Percentiles rank a stretch among this genome's conserved stretches.
phyloP scores from a whole-genome alignment of 768 basidiomycete species.

The Dioszegia aurantiaca region DNA sequence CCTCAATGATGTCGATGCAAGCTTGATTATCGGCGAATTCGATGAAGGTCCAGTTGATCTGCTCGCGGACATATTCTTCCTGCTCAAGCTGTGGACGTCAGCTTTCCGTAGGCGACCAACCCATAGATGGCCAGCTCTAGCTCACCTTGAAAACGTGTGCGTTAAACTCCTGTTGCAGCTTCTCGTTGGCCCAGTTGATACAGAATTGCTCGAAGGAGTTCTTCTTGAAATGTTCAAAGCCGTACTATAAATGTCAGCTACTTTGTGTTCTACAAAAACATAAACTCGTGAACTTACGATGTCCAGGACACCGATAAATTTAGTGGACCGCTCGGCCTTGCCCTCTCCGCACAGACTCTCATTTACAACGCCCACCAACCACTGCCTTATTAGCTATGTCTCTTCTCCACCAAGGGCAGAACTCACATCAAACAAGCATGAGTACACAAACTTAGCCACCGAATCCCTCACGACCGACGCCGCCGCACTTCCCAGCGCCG shows the following conservation, averaged over 20 bases:
- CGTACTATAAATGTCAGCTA: conserved; percentile 58
- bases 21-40: conserved; percentile 99
- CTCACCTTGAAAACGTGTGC: conserved; percentile 70
- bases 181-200: conserved; percentile 96
- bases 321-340: conserved; percentile 83
- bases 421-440: conserved; percentile 81
- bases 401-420: not conserved
- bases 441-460: conserved; percentile 97
- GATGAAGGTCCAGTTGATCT: conserved; percentile 99
- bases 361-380: conserved; percentile 95
- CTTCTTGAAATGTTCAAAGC: conserved; percentile 95
- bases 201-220: conserved; percentile 82
- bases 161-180: conserved; percentile 97
- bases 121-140: not conserved
- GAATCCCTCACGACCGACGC: conserved; percentile 92
- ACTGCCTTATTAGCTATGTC: conserved; percentile 51
- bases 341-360: conserved; percentile 94
- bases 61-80: conserved; percentile 96
- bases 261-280: not conserved
- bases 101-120: not conserved
- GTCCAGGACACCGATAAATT: conserved; percentile 99
- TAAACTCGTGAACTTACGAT: conserved; percentile 55
- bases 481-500: conserved; percentile 76
- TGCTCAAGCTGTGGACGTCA: conserved; percentile 86
- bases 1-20: conserved; percentile 97